Conservation (phyloP, 2,329 filamentous ascomycete genomes). For the Canariomyces notabilis region DNA sequence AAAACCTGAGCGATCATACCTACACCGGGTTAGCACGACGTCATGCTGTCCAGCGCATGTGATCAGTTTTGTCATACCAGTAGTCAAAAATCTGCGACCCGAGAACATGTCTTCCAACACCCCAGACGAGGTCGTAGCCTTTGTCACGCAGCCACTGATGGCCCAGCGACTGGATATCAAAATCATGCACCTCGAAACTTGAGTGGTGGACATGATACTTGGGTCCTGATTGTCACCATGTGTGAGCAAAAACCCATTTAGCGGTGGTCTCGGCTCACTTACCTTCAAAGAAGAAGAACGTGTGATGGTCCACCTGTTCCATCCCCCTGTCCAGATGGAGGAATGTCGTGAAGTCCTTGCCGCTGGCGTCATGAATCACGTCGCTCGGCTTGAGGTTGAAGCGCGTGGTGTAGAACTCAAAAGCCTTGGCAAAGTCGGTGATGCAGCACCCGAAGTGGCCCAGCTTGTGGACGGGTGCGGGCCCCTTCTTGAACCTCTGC, state of each 20-base stretch:
- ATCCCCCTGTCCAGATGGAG: constrained; percentile 47
- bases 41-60: background rate
- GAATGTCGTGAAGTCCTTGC: constrained; percentile 31
- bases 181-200: constrained; percentile 54
- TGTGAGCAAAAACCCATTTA: background rate
- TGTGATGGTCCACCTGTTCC: constrained; percentile 47
- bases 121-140: constrained; percentile 53
- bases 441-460: constrained; percentile 31
- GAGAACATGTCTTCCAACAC: constrained; percentile 55
- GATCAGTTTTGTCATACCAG: constrained; percentile 31
- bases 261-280: background rate
- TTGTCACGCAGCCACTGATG: constrained; percentile 53
- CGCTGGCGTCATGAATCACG: constrained; percentile 12
- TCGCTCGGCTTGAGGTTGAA: constrained; percentile 31
- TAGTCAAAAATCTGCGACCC: constrained; percentile 61
- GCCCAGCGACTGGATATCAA: constrained; percentile 55
- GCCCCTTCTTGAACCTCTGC: constrained; percentile 43
- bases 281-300: constrained; percentile 40
- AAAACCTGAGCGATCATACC: background rate
- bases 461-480: constrained; percentile 25
- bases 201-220: constrained; percentile 47
- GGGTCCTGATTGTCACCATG: background rate
- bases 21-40: background rate
- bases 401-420: constrained; percentile 27
- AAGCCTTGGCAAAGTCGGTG: constrained; percentile 28